Conservation (phyloP, 345 rosid species). For the Lepidium sativum region DNA sequence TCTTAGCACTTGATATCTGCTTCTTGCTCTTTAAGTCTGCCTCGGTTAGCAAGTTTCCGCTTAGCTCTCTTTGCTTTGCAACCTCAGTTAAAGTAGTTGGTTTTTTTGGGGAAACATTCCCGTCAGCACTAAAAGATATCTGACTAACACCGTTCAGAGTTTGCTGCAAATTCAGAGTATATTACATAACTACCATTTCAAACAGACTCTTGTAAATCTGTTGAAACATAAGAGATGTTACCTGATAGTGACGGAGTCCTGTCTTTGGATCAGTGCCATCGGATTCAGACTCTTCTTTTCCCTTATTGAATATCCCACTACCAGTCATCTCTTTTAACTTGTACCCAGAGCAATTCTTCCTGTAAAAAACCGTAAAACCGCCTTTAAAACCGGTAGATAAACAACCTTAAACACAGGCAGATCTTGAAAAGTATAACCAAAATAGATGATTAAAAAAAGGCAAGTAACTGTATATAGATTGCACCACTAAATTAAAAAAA, state of each 20-base stretch:
- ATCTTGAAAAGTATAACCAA: not conserved
- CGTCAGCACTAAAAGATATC: conserved; percentile 70
- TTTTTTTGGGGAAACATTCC: conserved; percentile 62
- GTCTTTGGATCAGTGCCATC: conserved; percentile 43
- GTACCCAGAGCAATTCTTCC: conserved; percentile 81
- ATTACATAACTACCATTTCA: not conserved
- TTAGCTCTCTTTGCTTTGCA: conserved; percentile 78
- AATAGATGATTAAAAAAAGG: not conserved
- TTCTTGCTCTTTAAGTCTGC: conserved; percentile 52
- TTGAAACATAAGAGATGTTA: conserved; percentile 6
- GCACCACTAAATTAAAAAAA: not conserved
- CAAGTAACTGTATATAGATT: not conserved
- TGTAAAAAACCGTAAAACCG: not conserved
- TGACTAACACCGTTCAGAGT: conserved; percentile 70
- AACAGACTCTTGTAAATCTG: not conserved
- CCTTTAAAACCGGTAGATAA: not conserved
- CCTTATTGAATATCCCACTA: conserved; percentile 60
- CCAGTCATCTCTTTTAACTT: conserved; percentile 85
- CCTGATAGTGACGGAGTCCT: conserved; percentile 65
- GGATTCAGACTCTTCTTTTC: conserved; percentile 38
- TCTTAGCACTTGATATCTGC: conserved; percentile 69
- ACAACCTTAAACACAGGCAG: not conserved
- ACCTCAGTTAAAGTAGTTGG: conserved; percentile 66
- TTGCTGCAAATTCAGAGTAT: conserved; percentile 37
- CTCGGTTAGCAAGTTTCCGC: conserved; percentile 58